phyloP scores from a whole-genome alignment of 1,139 yeast genomes.

The Taphrina wiesneri region DNA sequence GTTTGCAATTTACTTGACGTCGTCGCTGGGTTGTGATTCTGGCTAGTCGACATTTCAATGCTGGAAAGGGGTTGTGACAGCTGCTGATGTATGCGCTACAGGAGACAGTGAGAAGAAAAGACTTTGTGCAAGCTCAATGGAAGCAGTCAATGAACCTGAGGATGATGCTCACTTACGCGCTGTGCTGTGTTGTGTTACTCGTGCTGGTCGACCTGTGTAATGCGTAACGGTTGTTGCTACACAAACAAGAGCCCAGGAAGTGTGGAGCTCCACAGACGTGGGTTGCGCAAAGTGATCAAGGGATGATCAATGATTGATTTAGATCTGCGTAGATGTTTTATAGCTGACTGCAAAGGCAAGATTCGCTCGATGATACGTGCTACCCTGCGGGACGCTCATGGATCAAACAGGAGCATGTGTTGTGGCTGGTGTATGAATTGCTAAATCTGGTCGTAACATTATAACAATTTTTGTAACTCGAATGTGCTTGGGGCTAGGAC shows the following conservation, averaged over 20 bases:
- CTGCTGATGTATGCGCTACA: not conserved
- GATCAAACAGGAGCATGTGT: not conserved
- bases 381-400: too few relatives aligned
- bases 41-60: constrained; percentile 15
- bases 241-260: not conserved
- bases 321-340: too few relatives aligned
- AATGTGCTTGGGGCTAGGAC: not conserved
- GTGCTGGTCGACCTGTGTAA: not conserved
- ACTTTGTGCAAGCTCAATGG: too few relatives aligned
- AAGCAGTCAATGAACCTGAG: too few relatives aligned
- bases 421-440: not conserved
- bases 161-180: too few relatives aligned
- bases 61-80: too few relatives aligned
- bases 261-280: not conserved
- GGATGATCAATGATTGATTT: too few relatives aligned
- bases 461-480: not conserved
- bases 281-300: not conserved
- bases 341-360: too few relatives aligned
- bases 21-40: constrained; percentile 14
- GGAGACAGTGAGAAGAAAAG: too few relatives aligned
- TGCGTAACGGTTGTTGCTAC: not conserved
- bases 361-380: too few relatives aligned
- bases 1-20: constrained; percentile 7
- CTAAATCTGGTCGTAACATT: not conserved
- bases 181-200: not conserved